phyloP scores from a whole-genome alignment of 2,329 filamentous ascomycete species.

The Didymella exigua region DNA sequence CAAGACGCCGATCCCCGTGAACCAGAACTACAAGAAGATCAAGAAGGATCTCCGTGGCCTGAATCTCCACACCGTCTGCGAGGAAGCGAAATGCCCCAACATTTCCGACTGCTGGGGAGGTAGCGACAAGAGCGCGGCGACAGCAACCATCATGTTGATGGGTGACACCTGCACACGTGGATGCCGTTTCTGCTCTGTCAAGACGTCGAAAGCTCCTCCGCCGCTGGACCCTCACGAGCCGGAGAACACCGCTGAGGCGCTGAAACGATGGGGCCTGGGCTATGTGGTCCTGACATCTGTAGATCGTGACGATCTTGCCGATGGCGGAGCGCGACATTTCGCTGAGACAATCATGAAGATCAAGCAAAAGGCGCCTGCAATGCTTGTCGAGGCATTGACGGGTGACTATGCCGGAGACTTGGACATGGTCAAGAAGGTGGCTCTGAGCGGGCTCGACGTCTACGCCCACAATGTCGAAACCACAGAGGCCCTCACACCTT shows the following conservation, averaged over 20 bases:
- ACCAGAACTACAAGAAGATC: slow-evolving; percentile 90
- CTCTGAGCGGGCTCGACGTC: slow-evolving; percentile 87
- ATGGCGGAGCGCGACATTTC: slow-evolving; percentile 88
- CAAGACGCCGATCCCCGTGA: slow-evolving; percentile 89
- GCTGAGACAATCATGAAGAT: slow-evolving; percentile 94
- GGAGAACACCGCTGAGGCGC: slow-evolving; percentile 92
- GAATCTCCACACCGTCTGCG: slow-evolving; percentile 92
- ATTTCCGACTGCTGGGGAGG: slow-evolving; percentile 99
- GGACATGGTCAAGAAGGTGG: slow-evolving; percentile 85
- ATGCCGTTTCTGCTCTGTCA: slow-evolving; percentile 96
- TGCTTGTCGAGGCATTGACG: slow-evolving; percentile 83
- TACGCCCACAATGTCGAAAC: slow-evolving; percentile 99
- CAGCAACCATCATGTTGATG: slow-evolving; percentile 99
- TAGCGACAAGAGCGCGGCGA: slow-evolving; percentile 83
- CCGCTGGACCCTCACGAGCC: slow-evolving; percentile 95
- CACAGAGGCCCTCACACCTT: slow-evolving; percentile 85
- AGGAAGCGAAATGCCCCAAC: slow-evolving; percentile 96
- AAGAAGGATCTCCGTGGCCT: slow-evolving; percentile 90
- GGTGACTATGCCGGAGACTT: slow-evolving; percentile 86
- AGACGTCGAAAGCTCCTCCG: slow-evolving; percentile 76
- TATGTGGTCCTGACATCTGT: slow-evolving; percentile 95
- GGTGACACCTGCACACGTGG: slow-evolving; percentile 96
- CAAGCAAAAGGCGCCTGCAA: slow-evolving; percentile 72
- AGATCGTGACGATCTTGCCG: slow-evolving; percentile 87
- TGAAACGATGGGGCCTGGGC: slow-evolving; percentile 89